A percentile compares a stretch with the other conserved stretches of the same genome.
These are phyloP conservation scores for Podosphaera xanthii DNA, from an alignment of 2,329 filamentous ascomycete genomes.

Conservation along the genomic window DNA sequence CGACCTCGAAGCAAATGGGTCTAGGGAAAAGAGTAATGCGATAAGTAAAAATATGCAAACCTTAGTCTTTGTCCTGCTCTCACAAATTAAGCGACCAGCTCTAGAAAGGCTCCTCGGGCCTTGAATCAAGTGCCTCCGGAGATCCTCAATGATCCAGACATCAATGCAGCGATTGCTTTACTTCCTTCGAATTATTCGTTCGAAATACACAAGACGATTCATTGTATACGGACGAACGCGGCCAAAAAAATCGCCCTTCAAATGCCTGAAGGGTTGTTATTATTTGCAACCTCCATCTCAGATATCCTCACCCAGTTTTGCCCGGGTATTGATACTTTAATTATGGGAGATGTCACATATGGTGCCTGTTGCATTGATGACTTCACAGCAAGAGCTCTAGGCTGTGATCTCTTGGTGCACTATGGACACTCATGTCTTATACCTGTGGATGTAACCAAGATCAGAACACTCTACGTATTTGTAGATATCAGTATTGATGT, in stretches of 20 bases:
- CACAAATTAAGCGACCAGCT: constrained; percentile 34
- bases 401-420: constrained; percentile 84
- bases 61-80: constrained; percentile 1
- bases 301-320: constrained; percentile 93
- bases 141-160: constrained; percentile 62
- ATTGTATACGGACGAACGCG: constrained; percentile 61
- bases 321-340: constrained; percentile 71
- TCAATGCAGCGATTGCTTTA: constrained; percentile 69
- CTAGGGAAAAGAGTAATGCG: constrained; percentile 34
- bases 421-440: constrained; percentile 95
- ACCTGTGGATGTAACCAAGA: constrained; percentile 86
- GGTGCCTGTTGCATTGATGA: constrained; percentile 98
- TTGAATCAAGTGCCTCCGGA: constrained; percentile 77
- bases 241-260: constrained; percentile 80
- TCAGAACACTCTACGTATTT: constrained; percentile 94
- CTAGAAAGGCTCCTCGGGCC: constrained; percentile 52
- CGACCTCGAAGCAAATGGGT: constrained; percentile 15
- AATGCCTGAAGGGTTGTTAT: constrained; percentile 81
- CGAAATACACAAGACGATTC: constrained; percentile 94
- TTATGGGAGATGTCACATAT: constrained; percentile 98
- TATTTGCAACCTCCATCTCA: constrained; percentile 94
- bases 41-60: constrained; percentile 36
- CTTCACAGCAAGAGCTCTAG: constrained; percentile 82
- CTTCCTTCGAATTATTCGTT: constrained; percentile 95
- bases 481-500: constrained; percentile 95